A percentile compares a stretch with the other conserved stretches of the same genome.
These are phyloP conservation scores for Zangia roseola DNA, from an alignment of 768 basidiomycete species.

Conservation along the genomic window DNA sequence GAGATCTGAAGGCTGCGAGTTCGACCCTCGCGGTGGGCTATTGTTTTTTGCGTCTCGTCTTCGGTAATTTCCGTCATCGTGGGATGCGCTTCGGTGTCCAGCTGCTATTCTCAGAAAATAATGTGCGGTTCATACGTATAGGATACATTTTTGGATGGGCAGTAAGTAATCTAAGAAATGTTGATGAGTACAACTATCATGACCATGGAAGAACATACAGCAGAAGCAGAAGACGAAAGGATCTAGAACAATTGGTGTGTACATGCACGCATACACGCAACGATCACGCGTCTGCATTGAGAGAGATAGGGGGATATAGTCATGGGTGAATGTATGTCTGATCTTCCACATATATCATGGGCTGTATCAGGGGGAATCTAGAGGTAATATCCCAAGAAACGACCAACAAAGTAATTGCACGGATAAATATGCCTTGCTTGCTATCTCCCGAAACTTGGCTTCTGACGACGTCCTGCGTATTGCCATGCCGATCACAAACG, in stretches of 20 bases:
- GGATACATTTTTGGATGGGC: conserved; percentile 16
- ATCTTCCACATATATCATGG: conserved; percentile 20
- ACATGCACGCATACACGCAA: conserved; percentile 10
- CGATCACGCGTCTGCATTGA: conserved; percentile 3
- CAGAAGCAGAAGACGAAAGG: conserved; percentile 9
- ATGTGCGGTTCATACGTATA: background rate
- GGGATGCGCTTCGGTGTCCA: too few relatives aligned
- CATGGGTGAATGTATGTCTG: conserved; percentile 13
- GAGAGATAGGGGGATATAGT: conserved; percentile 15
- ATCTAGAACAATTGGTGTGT: conserved; percentile 7
- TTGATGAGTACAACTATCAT: conserved; percentile 15
- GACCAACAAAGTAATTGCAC: conserved; percentile 22
- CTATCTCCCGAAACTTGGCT: conserved; percentile 12
- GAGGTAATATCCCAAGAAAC: conserved; percentile 27
- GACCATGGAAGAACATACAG: conserved; percentile 17
- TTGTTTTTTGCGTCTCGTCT: conserved; percentile 8
- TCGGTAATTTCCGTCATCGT: background rate
- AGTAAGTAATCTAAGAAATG: conserved; percentile 21
- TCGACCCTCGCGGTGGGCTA: conserved; percentile 85
- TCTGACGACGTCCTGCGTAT: conserved; percentile 28
- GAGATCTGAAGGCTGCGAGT: conserved; percentile 81
- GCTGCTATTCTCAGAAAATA: too few relatives aligned
- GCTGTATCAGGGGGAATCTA: conserved; percentile 26
- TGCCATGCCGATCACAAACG: conserved; percentile 12
- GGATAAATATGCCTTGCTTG: conserved; percentile 25